Percentiles rank a stretch among this genome's conserved stretches.
phyloP scores from a whole-genome alignment of 2,329 filamentous ascomycete genomes.

The Penicillium sp. region DNA sequence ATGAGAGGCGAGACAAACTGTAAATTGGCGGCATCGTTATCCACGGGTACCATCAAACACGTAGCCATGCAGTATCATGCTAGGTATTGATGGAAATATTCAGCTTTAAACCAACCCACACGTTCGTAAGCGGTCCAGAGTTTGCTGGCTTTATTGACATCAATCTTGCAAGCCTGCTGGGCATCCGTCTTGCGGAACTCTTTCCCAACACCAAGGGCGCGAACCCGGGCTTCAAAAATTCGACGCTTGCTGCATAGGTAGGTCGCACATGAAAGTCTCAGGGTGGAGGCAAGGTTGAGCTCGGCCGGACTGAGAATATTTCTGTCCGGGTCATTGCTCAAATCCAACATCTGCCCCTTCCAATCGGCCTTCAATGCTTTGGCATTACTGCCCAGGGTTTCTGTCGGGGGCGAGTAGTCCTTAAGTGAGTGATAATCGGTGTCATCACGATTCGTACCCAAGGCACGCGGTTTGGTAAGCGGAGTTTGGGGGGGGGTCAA shows the following conservation, averaged over 20 bases:
- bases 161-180: constrained; percentile 95
- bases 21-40: neutral
- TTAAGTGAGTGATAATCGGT: constrained; percentile 72
- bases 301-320: constrained; percentile 76
- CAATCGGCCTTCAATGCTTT: constrained; percentile 81
- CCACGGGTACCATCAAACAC: neutral
- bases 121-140: constrained; percentile 86
- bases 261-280: constrained; percentile 80
- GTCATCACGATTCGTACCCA: constrained; percentile 70
- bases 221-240: constrained; percentile 76
- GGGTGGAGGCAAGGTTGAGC: constrained; percentile 68
- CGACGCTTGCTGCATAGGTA: constrained; percentile 92
- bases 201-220: constrained; percentile 65
- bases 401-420: constrained; percentile 69
- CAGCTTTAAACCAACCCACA: constrained; percentile 73
- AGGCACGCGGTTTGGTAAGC: constrained; percentile 44
- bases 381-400: constrained; percentile 62
- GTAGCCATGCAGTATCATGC: constrained; percentile 18
- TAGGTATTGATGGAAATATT: constrained; percentile 48
- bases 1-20: neutral
- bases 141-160: constrained; percentile 95
- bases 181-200: constrained; percentile 94
- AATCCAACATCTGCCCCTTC: constrained; percentile 77
- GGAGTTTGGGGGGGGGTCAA: constrained; percentile 33
- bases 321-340: constrained; percentile 68